A percentile compares a stretch with the other conserved stretches of the same genome.
These are phyloP conservation scores for Hypoxylon sp. DNA, from an alignment of 2,329 filamentous ascomycete species.

Conservation along the genomic window DNA sequence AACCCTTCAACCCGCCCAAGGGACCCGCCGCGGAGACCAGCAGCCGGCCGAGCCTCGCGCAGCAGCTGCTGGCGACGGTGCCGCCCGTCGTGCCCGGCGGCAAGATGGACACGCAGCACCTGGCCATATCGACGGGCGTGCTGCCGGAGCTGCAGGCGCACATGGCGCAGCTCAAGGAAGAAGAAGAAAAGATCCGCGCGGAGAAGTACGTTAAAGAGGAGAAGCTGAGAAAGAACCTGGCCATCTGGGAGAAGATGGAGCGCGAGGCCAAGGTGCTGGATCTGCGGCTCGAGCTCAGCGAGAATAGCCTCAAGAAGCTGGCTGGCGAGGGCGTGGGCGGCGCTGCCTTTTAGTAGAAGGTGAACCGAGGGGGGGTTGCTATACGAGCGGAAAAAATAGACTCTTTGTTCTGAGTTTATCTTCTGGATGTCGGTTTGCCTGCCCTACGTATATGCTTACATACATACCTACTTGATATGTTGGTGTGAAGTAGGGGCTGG, in stretches of 20 bases:
- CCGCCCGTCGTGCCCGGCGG: slow-evolving; percentile 66
- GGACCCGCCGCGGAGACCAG: slow-evolving; percentile 58
- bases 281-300: slow-evolving; percentile 67
- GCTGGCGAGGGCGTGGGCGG: slow-evolving; percentile 67
- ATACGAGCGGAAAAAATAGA: no score
- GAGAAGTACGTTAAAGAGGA: slow-evolving; percentile 67
- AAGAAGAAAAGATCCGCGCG: slow-evolving; percentile 68
- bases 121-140: slow-evolving; percentile 60
- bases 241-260: slow-evolving; percentile 66
- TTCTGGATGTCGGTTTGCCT: no score
- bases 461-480: not conserved
- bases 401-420: no score
- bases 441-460: not conserved
- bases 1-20: slow-evolving; percentile 68
- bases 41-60: slow-evolving; percentile 59
- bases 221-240: slow-evolving; percentile 64
- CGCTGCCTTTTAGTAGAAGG: slow-evolving; percentile 60
- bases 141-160: slow-evolving; percentile 67
- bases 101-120: slow-evolving; percentile 62
- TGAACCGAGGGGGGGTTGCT: no score
- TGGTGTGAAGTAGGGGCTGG: not conserved
- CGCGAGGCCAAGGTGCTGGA: slow-evolving; percentile 66
- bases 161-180: slow-evolving; percentile 65
- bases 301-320: slow-evolving; percentile 67
- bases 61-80: slow-evolving; percentile 64